Conservation (phyloP, 768 basidiomycete species). For the Hygrocybe punicea region DNA sequence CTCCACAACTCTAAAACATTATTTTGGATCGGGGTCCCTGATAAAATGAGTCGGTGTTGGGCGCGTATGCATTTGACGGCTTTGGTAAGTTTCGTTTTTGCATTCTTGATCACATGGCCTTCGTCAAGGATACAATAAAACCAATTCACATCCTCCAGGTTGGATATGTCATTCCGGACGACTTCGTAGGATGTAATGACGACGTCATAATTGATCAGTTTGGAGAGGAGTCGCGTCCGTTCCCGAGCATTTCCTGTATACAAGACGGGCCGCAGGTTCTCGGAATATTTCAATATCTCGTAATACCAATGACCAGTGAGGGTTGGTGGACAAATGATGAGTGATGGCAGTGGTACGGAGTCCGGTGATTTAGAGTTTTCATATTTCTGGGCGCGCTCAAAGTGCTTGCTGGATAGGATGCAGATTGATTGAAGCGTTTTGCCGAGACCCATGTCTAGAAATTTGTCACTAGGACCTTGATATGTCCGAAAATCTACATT, state of each 20-base stretch:
- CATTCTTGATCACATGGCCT: conserved; percentile 98
- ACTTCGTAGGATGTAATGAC: conserved; percentile 98
- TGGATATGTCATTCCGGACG: conserved; percentile 87
- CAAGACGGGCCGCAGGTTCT: conserved; percentile 76
- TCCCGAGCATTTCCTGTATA: conserved; percentile 89
- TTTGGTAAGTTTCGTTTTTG: conserved; percentile 95
- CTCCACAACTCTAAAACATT: conserved; percentile 99
- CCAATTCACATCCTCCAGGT: conserved; percentile 74
- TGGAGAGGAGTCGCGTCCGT: conserved; percentile 62
- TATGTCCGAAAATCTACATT: background rate
- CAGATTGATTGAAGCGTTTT: conserved; percentile 98
- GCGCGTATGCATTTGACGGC: conserved; percentile 89
- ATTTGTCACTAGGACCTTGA: conserved; percentile 7
- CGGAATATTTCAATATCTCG: conserved; percentile 90
- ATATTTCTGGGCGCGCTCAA: conserved; percentile 73
- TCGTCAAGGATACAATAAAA: conserved; percentile 97
- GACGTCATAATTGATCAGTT: conserved; percentile 73
- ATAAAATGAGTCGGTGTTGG: conserved; percentile 90
- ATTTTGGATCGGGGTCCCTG: conserved; percentile 98
- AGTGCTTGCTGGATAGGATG: conserved; percentile 90
- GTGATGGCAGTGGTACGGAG: conserved; percentile 81
- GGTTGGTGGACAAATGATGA: conserved; percentile 96
- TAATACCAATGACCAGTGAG: conserved; percentile 99
- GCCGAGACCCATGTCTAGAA: conserved; percentile 93
- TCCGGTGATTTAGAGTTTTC: conserved; percentile 67